Base-by-base conservation (phyloP, 164 flowering plant species). In the Macadamia tetraphylla region DNA sequence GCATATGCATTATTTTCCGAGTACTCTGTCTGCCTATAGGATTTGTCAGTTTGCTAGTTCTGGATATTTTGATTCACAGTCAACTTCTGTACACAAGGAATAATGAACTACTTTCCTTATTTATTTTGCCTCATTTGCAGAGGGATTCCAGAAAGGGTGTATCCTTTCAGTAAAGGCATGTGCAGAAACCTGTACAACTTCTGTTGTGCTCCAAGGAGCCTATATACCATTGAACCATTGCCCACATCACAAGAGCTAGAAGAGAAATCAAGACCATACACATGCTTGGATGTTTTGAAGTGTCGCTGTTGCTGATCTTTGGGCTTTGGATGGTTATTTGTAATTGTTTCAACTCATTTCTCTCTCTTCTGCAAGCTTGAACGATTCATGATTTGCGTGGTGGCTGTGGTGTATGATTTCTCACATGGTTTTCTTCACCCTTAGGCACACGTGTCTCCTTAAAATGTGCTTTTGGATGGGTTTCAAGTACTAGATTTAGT, bases 151-250 rank as follows among this genome's bases (percentile, higher is more conserved):
- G 95, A 85, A 61, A 84, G 96, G 75, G 90, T 88, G n/a, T 81
- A 87, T 74, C 97, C 97, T 23, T 94, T 94, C 76, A 91, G 93
- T 69, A 79, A 85, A 79, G 98, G 98, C 55, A 62, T 81, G 17
- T 86, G 95, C 78, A 78, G 83, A 73, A 94, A 94, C 69, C 9
- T 91, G 58, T 83, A 77, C 76, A 62, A 81, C 65, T 90, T 90
- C 71, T 94, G 98, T 65, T 94, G 83, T 52, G 71, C 71, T 29
- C 49, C 75, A 56, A 67, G 81, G 64, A 81, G 81, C 74, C 66
- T 67, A 40, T 75, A 82, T 64, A 67, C 60, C 53, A 35, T 94
- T 67, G 98, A 94, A 76, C 74, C 82, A 17, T 29, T 94, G 65
- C 98, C 97, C 23, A 62, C 88, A 13, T 62, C 83, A 0, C 73